Base-by-base conservation (phyloP, 495 filamentous ascomycete genomes). In the Penicillium pulvis region DNA sequence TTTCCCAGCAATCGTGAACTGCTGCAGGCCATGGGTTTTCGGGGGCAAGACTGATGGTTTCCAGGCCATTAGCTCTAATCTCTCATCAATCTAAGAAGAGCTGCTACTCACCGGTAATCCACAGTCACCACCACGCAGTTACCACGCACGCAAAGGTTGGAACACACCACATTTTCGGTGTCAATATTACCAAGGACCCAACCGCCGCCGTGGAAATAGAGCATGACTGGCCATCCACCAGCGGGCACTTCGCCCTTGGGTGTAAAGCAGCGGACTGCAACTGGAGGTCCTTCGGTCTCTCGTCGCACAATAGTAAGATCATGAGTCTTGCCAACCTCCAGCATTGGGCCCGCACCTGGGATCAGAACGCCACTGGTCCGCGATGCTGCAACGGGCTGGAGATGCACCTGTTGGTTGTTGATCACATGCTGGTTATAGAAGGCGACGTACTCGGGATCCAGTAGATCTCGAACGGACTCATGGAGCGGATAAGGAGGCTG, bases 161-260 rank as follows among this genome's bases (percentile, higher is more conserved):
- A 78, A 52, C 79, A 82, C n/a, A 85, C 80, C 23, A 76, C 74
- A 52, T 84, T 85, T 68, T 84, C 82, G 1, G 83, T 84, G 45
- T 84, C 75, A 42, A 85, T 83, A 42, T 79, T 82, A 0, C 83
- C 83, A 45, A 85, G 57, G 10, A 85, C 83, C 83, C 83, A 85
- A 11, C 83, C 83, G 4, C 82, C 83, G 14, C 83, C 83, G 56
- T 86, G 83, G 62, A 81, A 80, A 60, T 83, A 86, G 4, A 86
- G 55, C 69, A 82, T 76, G 20, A 81, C 76, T 4, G 82, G 80
- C 81, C 81, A 86, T 55, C 83, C 83, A 2, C 57, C 62, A 6
- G 64, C 64, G 0, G 83, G 81, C 9, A 43, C 64, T 12, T 72
- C 57, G 1, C 77, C 76, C 7, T 66, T 65, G 0, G 82, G 82